Evolutionary conservation across 202 grass and related monocot species (phyloP).

Genomic region (Miscanthus sacchariflorus): DNA sequence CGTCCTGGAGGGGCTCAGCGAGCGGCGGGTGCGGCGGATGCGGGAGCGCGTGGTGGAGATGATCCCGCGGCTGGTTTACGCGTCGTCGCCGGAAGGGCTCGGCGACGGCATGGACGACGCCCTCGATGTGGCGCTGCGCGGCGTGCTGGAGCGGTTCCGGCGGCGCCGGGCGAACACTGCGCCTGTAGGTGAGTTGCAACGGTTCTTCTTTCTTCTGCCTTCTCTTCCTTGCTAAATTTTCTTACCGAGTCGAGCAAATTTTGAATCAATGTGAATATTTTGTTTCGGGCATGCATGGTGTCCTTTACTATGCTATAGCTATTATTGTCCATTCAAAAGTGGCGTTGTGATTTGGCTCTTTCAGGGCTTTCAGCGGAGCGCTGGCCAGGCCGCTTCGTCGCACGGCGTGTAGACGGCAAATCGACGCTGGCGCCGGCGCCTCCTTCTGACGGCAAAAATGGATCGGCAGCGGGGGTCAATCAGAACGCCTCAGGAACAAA

Average conservation of each 20-base stretch:
- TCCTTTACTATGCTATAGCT: background rate
- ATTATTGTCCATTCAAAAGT: background rate
- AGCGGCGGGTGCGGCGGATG: slow-evolving; percentile 65
- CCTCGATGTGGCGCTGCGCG: slow-evolving; percentile 66
- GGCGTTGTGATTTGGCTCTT: background rate
- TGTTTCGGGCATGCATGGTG: background rate
- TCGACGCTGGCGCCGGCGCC: background rate
- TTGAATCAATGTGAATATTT: background rate
- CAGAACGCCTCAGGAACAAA: background rate
- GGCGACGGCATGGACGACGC: slow-evolving; percentile 71
- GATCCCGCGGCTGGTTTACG: slow-evolving; percentile 86
- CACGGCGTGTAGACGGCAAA: background rate
- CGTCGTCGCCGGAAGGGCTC: slow-evolving; percentile 45
- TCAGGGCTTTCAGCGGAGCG: background rate
- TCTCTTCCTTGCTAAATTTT: background rate
- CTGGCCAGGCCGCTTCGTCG: background rate
- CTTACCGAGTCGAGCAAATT: background rate
- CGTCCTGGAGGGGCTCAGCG: slow-evolving; percentile 63
- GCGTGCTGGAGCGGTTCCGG: slow-evolving; percentile 62
- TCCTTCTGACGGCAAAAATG: background rate
- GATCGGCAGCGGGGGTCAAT: background rate
- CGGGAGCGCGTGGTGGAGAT: slow-evolving; percentile 85
- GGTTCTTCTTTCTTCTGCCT: background rate
- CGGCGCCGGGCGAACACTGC: slow-evolving; percentile 36
- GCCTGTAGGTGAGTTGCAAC: slow-evolving; percentile 26